These are phyloP conservation scores for Ophiocordyceps robertsii DNA, from an alignment of 2,329 filamentous ascomycete species.

Conservation along the genomic window DNA sequence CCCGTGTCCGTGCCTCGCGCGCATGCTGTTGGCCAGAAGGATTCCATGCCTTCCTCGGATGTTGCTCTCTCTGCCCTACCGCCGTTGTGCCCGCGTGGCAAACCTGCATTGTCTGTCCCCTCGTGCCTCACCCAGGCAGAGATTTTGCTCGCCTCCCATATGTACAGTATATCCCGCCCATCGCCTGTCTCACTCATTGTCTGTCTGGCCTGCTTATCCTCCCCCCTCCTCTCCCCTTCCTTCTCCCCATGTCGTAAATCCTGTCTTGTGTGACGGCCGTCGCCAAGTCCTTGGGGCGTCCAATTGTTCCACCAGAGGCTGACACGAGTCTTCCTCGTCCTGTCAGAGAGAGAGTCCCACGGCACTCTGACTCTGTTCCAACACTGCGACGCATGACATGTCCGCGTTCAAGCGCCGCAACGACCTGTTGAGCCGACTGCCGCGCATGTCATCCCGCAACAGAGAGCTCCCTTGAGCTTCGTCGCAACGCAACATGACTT, in stretches of 20 bases:
- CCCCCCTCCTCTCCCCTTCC: neutral
- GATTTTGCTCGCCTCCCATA: neutral
- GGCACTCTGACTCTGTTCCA: too few relatives aligned
- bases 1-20: conserved; percentile 2
- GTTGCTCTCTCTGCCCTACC: neutral
- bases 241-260: neutral
- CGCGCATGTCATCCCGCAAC: conserved; percentile 14
- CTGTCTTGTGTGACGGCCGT: neutral
- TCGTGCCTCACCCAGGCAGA: neutral
- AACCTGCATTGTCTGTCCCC: too few relatives aligned
- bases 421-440: neutral
- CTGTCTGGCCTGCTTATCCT: neutral
- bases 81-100: neutral
- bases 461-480: neutral
- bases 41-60: neutral
- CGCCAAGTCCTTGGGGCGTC: too few relatives aligned
- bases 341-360: too few relatives aligned
- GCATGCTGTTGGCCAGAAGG: neutral
- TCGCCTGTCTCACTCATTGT: neutral
- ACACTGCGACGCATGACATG: neutral
- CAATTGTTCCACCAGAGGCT: too few relatives aligned
- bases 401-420: neutral
- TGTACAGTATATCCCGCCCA: neutral
- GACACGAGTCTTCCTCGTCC: too few relatives aligned
- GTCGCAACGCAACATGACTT: conserved; percentile 25